Percentiles rank a stretch among this genome's conserved stretches.
Conservation (phyloP, 2,329 filamentous ascomycete genomes). For the Cryphonectria naterciae region DNA sequence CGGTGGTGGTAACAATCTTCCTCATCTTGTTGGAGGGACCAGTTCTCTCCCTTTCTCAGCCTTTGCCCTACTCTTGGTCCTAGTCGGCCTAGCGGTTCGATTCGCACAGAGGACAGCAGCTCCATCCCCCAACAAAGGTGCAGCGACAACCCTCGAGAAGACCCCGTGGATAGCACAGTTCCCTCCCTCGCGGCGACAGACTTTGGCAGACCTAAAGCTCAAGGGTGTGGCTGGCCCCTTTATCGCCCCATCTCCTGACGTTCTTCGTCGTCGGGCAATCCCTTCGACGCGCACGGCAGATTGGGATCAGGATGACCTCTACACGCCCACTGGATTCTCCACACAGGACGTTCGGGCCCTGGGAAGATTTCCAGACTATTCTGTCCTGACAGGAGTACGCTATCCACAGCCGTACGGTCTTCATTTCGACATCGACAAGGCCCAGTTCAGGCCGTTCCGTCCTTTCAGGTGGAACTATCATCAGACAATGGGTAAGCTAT, state of each 20-base stretch:
- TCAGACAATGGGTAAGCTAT: slow-evolving; percentile 82
- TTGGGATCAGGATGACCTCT: slow-evolving; percentile 29
- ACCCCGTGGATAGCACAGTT: slow-evolving; percentile 26
- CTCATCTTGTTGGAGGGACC: background rate
- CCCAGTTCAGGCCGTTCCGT: slow-evolving; percentile 74
- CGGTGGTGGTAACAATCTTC: background rate
- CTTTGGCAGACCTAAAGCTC: slow-evolving; percentile 19
- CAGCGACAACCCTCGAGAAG: slow-evolving; percentile 7
- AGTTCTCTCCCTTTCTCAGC: background rate
- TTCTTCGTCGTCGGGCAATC: slow-evolving; percentile 34
- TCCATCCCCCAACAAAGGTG: background rate
- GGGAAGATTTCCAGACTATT: slow-evolving; percentile 81
- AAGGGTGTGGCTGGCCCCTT: slow-evolving; percentile 16
- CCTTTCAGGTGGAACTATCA: slow-evolving; percentile 86
- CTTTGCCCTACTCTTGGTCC: slow-evolving; percentile 1
- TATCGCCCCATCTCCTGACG: slow-evolving; percentile 8
- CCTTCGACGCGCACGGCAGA: slow-evolving; percentile 30
- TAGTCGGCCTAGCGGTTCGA: slow-evolving; percentile 17
- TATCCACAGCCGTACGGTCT: slow-evolving; percentile 62
- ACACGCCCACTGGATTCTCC: slow-evolving; percentile 65
- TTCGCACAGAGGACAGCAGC: slow-evolving; percentile 9
- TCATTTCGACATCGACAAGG: slow-evolving; percentile 70
- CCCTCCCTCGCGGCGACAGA: slow-evolving; percentile 26
- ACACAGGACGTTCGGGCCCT: slow-evolving; percentile 69
- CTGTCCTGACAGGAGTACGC: slow-evolving; percentile 73